Evolutionary conservation across 2,329 filamentous ascomycete species (phyloP).

Genomic region (Neofusicoccum cordaticola): DNA sequence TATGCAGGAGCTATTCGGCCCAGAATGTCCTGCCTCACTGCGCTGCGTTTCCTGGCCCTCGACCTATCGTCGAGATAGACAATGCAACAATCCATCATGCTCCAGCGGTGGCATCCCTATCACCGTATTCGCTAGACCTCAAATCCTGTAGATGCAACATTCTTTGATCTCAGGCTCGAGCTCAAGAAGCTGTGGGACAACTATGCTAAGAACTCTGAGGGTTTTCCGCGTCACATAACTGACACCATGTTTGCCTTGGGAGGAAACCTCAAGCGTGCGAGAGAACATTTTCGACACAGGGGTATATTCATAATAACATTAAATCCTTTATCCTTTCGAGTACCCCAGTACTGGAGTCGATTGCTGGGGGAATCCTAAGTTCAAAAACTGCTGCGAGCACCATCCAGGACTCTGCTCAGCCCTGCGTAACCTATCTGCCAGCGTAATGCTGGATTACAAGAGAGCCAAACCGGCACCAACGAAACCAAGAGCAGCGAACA

Average conservation of each 20-base stretch:
- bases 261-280: background rate
- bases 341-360: too few species aligned
- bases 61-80: conserved; percentile 15
- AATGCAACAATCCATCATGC: conserved; percentile 8
- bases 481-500: conserved; percentile 2
- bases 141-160: background rate
- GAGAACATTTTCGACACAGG: background rate
- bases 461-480: conserved; percentile 3
- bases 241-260: background rate
- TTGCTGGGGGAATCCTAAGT: background rate
- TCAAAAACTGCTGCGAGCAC: background rate
- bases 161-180: background rate
- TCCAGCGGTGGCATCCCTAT: background rate
- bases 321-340: background rate
- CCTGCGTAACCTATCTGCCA: too few species aligned
- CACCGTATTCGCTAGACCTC: background rate
- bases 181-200: background rate
- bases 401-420: too few species aligned
- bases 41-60: conserved; percentile 7
- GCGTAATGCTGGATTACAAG: background rate
- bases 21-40: conserved; percentile 9
- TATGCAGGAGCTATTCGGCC: conserved; percentile 7
- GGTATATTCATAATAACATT: background rate
- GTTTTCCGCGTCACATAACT: background rate
- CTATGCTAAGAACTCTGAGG: background rate